Evolutionary conservation across 1,284 basidiomycete species (phyloP).

Genomic region (Ganoderma sinense): DNA sequence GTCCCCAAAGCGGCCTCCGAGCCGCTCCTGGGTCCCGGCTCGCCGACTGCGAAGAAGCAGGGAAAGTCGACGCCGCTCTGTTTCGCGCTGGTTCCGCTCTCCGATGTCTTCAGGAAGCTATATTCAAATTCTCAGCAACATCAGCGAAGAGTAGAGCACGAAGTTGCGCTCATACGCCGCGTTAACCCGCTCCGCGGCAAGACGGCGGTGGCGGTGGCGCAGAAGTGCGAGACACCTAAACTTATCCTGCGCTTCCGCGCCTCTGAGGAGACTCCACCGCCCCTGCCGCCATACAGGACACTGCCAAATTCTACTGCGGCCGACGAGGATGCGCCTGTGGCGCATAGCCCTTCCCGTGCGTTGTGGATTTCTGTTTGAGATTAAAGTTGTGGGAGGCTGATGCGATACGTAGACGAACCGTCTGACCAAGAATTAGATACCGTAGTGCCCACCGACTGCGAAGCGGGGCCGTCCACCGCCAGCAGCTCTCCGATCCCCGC

Average conservation of each 20-base stretch:
- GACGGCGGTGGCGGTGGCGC: background rate
- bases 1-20: background rate
- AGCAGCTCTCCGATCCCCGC: no score
- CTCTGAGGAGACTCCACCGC: background rate
- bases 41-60: background rate
- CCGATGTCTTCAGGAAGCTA: background rate
- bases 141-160: background rate
- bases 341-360: background rate
- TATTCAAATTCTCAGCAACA: background rate
- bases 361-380: background rate
- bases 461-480: background rate
- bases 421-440: background rate
- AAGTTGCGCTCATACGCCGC: background rate
- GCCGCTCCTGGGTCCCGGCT: background rate
- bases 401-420: background rate
- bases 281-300: background rate
- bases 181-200: background rate
- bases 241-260: background rate
- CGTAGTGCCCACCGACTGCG: background rate
- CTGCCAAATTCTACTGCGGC: background rate
- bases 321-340: background rate
- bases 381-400: no score
- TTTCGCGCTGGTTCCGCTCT: background rate
- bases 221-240: background rate
- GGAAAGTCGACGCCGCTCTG: background rate